Evolutionary conservation across 2,329 filamentous ascomycete genomes (phyloP).

Genomic region (Colletotrichum kahawae): DNA sequence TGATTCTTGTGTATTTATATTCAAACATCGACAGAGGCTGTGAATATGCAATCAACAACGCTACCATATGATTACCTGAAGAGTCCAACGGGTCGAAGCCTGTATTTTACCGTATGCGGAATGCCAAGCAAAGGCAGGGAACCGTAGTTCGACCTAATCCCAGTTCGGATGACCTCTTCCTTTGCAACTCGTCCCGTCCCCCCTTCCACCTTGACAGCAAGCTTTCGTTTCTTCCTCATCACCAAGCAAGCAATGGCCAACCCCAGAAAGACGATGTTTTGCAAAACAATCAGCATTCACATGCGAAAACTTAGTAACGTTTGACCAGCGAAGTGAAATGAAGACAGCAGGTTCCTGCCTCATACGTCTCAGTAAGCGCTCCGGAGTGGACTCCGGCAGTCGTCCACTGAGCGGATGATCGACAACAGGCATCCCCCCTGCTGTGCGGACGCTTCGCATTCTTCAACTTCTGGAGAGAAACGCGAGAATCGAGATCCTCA

Average conservation of each 20-base stretch:
- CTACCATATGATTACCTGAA: neutral
- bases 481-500: neutral
- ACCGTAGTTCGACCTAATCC: neutral
- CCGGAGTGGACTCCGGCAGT: neutral
- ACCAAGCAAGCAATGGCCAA: neutral
- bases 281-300: neutral
- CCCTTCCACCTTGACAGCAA: neutral
- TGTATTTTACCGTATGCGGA: neutral
- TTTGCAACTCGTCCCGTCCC: neutral
- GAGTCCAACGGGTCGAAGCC: neutral
- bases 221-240: neutral
- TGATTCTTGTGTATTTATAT: neutral
- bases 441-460: neutral
- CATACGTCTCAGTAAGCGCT: neutral
- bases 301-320: neutral
- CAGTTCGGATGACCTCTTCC: neutral
- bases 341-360: neutral
- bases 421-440: neutral
- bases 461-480: neutral
- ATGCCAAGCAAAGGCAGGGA: neutral
- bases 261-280: neutral
- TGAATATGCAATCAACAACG: neutral
- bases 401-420: neutral
- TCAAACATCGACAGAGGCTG: neutral
- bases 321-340: neutral